A percentile compares a stretch with the other conserved stretches of the same genome.
These are phyloP conservation scores for Wallacemonas sp. DNA, from an alignment of 208 protist genomes.

Conservation along the genomic window DNA sequence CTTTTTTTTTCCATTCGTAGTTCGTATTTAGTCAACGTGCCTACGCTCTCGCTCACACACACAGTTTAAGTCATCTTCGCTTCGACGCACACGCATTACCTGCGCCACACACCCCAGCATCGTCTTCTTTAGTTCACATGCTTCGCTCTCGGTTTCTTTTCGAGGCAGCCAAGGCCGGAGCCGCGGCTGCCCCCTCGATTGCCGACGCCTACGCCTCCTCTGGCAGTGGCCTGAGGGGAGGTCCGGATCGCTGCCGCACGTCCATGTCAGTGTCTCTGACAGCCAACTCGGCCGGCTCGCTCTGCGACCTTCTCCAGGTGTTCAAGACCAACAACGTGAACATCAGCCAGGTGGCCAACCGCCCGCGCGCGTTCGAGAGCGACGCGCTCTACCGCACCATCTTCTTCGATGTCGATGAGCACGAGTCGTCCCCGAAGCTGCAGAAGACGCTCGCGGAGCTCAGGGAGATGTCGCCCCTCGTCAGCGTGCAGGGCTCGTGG, in stretches of 20 bases:
- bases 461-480: constrained; percentile 25
- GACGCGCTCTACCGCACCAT: constrained; percentile 48
- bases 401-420: constrained; percentile 66
- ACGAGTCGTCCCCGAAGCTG: constrained; percentile 45
- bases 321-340: constrained; percentile 55
- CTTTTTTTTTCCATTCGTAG: too few relatives aligned
- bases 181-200: constrained; percentile 27
- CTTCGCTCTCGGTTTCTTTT: constrained; percentile 12
- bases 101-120: too few relatives aligned
- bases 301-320: constrained; percentile 45
- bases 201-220: constrained; percentile 53
- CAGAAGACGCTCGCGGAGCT: constrained; percentile 38
- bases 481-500: constrained; percentile 56
- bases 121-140: constrained; percentile 3
- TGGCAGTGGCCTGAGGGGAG: constrained; percentile 50
- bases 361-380: constrained; percentile 50
- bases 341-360: constrained; percentile 63
- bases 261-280: constrained; percentile 59
- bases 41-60: too few relatives aligned
- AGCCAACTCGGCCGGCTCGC: constrained; percentile 39
- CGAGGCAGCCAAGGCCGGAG: constrained; percentile 16
- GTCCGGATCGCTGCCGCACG: constrained; percentile 37
- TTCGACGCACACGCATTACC: too few relatives aligned
- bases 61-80: too few relatives aligned
- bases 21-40: too few relatives aligned